Evolutionary conservation across 192 early-diverging fungal genomes (phyloP).

Genomic region (Gaertneriomyces sp.): DNA sequence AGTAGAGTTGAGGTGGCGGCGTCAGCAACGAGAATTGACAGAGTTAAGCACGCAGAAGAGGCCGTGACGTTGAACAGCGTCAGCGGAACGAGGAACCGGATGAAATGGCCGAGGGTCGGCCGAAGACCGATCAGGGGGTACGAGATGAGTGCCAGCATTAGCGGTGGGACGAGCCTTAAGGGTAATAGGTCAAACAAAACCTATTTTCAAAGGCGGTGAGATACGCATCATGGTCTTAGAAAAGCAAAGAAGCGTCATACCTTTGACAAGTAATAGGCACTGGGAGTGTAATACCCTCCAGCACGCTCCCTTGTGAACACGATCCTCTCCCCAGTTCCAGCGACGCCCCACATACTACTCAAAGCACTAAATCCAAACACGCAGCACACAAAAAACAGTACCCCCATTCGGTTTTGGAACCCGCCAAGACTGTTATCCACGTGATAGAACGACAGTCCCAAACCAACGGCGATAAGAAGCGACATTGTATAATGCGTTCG

Average conservation of each 20-base stretch:
- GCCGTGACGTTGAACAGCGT: constrained; percentile 78
- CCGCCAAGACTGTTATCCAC: constrained; percentile 61
- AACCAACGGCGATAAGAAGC: constrained; percentile 62
- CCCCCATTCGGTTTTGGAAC: constrained; percentile 72
- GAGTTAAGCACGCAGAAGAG: constrained; percentile 70
- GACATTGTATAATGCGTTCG: constrained; percentile 68
- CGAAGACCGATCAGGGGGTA: constrained; percentile 84
- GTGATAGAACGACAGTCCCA: constrained; percentile 63
- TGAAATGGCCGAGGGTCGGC: constrained; percentile 50
- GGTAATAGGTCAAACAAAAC: constrained; percentile 73
- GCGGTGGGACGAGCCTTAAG: constrained; percentile 72
- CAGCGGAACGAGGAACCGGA: constrained; percentile 72
- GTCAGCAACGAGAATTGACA: constrained; percentile 71
- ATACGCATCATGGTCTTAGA: neutral
- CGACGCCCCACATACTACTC: constrained; percentile 52
- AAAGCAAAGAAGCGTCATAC: neutral
- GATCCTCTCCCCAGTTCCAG: constrained; percentile 51
- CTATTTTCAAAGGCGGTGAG: neutral
- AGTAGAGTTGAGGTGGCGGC: constrained; percentile 72
- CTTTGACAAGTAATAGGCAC: constrained; percentile 67
- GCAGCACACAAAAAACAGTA: constrained; percentile 69
- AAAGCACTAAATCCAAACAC: constrained; percentile 69
- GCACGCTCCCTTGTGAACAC: constrained; percentile 72
- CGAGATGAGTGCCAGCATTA: constrained; percentile 76
- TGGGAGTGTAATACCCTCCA: constrained; percentile 68